Conservation (phyloP, 441 rosid genomes). For the Euphorbia celastroides region DNA sequence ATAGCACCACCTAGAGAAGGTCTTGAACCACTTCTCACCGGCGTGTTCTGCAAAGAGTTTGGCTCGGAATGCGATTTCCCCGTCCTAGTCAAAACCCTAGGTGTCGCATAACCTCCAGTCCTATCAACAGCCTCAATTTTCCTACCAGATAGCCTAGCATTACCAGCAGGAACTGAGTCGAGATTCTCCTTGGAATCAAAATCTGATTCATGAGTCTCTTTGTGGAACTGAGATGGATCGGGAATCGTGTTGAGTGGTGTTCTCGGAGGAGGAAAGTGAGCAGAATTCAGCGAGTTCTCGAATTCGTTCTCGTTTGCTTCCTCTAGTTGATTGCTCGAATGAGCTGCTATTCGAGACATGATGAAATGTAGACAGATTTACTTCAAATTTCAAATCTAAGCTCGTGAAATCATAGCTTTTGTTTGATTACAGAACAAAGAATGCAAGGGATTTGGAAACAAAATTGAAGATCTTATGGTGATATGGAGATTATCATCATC, state of each 20-base stretch:
- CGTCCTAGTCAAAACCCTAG: conserved; percentile 38
- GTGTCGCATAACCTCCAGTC: conserved; percentile 32
- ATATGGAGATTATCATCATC: not conserved
- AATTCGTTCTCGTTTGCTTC: conserved; percentile 69
- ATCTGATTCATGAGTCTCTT: conserved; percentile 29
- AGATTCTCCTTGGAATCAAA: conserved; percentile 33
- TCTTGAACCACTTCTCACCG: conserved; percentile 57
- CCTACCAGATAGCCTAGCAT: conserved; percentile 20
- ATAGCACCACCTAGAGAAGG: conserved; percentile 42
- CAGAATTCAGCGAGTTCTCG: conserved; percentile 28
- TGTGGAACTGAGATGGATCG: conserved; percentile 64
- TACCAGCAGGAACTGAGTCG: conserved; percentile 20
- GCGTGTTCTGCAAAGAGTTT: conserved; percentile 70
- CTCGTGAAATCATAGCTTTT: not conserved
- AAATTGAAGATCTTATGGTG: not conserved
- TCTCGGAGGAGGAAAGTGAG: conserved; percentile 58
- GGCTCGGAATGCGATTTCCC: conserved; percentile 59
- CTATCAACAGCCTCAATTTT: conserved; percentile 31
- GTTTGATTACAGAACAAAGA: not conserved
- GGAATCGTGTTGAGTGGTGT: conserved; percentile 73
- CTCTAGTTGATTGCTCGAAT: conserved; percentile 28
- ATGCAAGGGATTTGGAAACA: not conserved
- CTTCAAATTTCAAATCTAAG: not conserved
- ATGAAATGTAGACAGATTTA: not conserved
- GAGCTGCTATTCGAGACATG: conserved; percentile 32